phyloP scores from a whole-genome alignment of 169 alveolate species.

The Plasmodium vinckei region DNA sequence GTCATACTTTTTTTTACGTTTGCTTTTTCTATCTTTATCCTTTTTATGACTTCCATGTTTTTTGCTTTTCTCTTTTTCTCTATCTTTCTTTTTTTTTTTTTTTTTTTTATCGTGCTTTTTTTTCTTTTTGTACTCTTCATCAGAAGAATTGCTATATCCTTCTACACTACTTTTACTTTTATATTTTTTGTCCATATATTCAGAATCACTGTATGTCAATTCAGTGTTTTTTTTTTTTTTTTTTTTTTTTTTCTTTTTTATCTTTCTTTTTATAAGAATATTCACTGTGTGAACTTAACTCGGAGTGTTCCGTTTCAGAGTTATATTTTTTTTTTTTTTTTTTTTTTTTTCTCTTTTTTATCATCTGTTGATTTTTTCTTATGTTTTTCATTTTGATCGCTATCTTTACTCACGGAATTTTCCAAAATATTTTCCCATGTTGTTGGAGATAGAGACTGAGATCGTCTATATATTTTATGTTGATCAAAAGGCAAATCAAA shows the following conservation, averaged over 20 bases:
- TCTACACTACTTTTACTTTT: constrained; percentile 11
- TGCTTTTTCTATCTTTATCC: constrained; percentile 6
- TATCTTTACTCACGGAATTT: constrained; percentile 10
- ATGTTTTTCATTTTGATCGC: neutral
- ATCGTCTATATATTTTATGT: constrained; percentile 53
- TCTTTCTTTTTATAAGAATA: neutral
- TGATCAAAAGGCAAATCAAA: constrained; percentile 58
- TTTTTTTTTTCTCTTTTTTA: constrained; percentile 11
- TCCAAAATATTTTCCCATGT: constrained; percentile 60
- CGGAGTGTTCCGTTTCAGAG: neutral
- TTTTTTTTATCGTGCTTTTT: constrained; percentile 25
- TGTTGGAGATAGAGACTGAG: constrained; percentile 53
- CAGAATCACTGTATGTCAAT: neutral
- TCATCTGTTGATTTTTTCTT: neutral
- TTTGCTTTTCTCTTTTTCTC: neutral
- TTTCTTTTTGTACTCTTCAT: neutral
- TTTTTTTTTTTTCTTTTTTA: neutral
- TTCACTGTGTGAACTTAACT: no score
- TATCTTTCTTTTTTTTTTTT: constrained; percentile 5
- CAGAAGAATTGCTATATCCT: neutral
- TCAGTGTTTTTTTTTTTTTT: neutral
- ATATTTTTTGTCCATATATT: neutral
- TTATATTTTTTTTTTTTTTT: constrained; percentile 6
- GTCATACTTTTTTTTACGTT: constrained; percentile 12
- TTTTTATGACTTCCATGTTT: constrained; percentile 2